Evolutionary conservation across 768 basidiomycete species (phyloP), one percentile per base, ranked within the genome.

Genomic region (Boletus pseudopeckii): DNA sequence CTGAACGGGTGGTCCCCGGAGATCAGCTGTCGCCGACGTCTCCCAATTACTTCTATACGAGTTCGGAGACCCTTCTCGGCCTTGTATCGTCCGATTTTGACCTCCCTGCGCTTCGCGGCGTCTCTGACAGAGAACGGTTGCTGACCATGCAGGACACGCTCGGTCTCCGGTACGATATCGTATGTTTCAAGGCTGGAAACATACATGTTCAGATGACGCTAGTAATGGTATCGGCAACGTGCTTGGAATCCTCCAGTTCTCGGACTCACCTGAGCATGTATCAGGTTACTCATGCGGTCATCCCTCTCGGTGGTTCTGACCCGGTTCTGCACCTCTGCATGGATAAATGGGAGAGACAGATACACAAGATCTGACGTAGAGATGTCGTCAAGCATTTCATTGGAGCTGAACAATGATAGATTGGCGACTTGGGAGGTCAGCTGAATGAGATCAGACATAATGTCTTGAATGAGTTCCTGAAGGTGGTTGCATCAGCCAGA

Each of bases 81-180:
- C 70, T 86, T 85, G 70, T 84, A 98, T 66, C 95, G 94, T 56
- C 82, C 85, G 58, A 99, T 97, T 75, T 97, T 99, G 33, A 86
- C 69, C 59, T 96, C 93, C 60, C 97, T 75, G 52, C 88, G 78
- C 64, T 79, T 82, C 1, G 82, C 80, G 18, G 86, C 80, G 68
- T 98, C 88, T 10, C 63, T 70, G 45, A 85, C 69, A n/a, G 74
- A 61, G 9, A 76, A 75, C 10, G 78, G 58, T 48, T 75, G 77
- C 44, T 76, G 77, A 41, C 71, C 73, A 59, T 85, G 80, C 11
- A 92, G 64, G 13, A 68, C 70, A 43, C 79, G 79, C 60, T 91
- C 86, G 3, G 77, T 74, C 32, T 80, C 76, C 0, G 85, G 77
- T 9, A 92, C 72, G 43, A 93, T 76, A 33, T 80, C 78, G 62